Percentiles rank a stretch among this genome's conserved stretches.
phyloP scores from a whole-genome alignment of 2,329 filamentous ascomycete species.

The Colletotrichum sp. region DNA sequence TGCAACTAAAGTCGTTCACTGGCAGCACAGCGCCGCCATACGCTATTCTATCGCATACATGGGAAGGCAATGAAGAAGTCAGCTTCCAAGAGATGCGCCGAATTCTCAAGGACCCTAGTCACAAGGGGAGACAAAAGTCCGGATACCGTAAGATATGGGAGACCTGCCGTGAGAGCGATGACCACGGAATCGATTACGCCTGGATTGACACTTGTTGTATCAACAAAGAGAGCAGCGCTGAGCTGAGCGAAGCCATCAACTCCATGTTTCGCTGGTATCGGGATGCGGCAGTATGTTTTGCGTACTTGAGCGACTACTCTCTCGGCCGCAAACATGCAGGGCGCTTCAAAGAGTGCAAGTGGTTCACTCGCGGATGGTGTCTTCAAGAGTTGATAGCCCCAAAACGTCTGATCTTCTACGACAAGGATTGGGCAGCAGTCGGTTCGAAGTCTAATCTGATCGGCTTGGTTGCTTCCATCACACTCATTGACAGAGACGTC shows the following conservation, averaged over 20 bases:
- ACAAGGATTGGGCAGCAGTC: slow-evolving; percentile 21
- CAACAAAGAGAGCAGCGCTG: not conserved
- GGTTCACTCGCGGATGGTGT: slow-evolving; percentile 3
- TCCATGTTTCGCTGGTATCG: slow-evolving; percentile 36
- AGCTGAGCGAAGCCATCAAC: slow-evolving; percentile 29
- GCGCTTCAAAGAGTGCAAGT: not conserved
- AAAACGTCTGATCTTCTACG: slow-evolving; percentile 24
- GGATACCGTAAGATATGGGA: not conserved
- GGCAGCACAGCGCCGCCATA: no score
- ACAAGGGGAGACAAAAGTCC: fast-evolving
- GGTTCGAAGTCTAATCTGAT: slow-evolving; percentile 22
- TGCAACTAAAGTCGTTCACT: no score
- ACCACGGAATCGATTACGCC: not conserved
- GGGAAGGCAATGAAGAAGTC: slow-evolving; percentile 28
- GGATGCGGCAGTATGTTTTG: slow-evolving; percentile 36
- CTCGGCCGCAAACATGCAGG: no score
- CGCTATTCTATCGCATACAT: slow-evolving; percentile 26
- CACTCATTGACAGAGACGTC: slow-evolving; percentile 22
- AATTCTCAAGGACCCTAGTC: fast-evolving
- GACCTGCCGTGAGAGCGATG: fast-evolving
- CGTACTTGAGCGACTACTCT: slow-evolving; percentile 32
- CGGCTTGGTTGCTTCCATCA: slow-evolving; percentile 28
- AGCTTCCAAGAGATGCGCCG: slow-evolving; percentile 10
- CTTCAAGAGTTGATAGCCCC: slow-evolving; percentile 25
- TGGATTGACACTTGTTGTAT: slow-evolving; percentile 11